A percentile compares a stretch with the other conserved stretches of the same genome.
Evolutionary conservation across 768 basidiomycete genomes (phyloP).

Genomic region (Mrakia gelida): DNA sequence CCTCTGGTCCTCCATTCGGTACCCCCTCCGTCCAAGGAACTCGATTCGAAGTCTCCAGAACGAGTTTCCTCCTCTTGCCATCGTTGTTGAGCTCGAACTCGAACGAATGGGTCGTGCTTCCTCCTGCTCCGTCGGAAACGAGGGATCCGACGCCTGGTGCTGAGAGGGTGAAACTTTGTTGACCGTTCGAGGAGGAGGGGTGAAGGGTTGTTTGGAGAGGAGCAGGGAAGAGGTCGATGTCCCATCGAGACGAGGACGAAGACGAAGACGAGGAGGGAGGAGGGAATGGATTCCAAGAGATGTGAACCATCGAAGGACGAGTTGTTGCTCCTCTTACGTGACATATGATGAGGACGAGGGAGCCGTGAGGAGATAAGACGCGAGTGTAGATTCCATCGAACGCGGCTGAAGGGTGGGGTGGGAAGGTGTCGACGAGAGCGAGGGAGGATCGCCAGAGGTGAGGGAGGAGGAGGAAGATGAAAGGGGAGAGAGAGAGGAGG

Average conservation of each 20-base stretch:
- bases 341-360: slow-evolving; percentile 19
- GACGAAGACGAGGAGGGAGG: background rate
- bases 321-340: background rate
- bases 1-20: background rate
- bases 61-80: background rate
- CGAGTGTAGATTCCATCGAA: slow-evolving; percentile 19
- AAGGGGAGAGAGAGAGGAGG: background rate
- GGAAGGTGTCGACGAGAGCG: background rate
- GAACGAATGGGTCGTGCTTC: background rate
- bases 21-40: background rate
- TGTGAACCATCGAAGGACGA: slow-evolving; percentile 9
- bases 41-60: background rate
- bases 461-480: background rate
- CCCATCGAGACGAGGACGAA: background rate
- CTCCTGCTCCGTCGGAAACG: background rate
- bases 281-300: slow-evolving; percentile 4
- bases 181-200: background rate
- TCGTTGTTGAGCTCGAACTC: background rate
- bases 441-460: background rate
- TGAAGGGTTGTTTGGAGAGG: background rate
- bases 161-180: background rate
- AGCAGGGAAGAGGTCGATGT: slow-evolving; percentile 6
- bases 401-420: background rate
- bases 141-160: background rate
- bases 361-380: background rate